Evolutionary conservation across 805 yeast genomes (phyloP).

Genomic region (Saturnispora ahearnii): DNA sequence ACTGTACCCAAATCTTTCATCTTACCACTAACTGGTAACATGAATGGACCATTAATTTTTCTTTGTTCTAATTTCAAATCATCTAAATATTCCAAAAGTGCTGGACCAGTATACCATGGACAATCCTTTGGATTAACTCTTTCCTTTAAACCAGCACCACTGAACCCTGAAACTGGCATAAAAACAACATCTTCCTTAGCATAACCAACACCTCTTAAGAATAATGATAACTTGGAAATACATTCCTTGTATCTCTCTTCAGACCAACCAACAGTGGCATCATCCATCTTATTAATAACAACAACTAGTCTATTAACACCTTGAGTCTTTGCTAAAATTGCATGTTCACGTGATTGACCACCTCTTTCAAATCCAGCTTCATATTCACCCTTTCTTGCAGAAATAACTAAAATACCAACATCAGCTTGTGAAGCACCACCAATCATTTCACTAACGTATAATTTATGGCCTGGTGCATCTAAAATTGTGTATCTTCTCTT

Average conservation of each 20-base stretch:
- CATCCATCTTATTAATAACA: conserved; percentile 98
- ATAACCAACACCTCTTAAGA: conserved; percentile 86
- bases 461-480: conserved; percentile 99
- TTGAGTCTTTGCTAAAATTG: conserved; percentile 93
- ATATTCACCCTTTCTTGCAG: conserved; percentile 98
- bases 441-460: conserved; percentile 98
- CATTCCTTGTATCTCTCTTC: conserved; percentile 95
- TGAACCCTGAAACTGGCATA: conserved; percentile 98
- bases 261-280: conserved; percentile 93
- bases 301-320: conserved; percentile 93
- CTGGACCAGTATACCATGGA: conserved; percentile 94
- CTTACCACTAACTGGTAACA: conserved; percentile 92
- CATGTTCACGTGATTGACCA: conserved; percentile 98
- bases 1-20: conserved; percentile 96
- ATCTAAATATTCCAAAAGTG: conserved; percentile 85
- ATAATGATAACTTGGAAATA: conserved; percentile 66
- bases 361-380: conserved; percentile 99
- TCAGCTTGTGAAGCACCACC: conserved; percentile 99
- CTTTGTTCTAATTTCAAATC: conserved; percentile 72
- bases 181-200: conserved; percentile 74
- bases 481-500: conserved; percentile 95
- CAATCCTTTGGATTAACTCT: conserved; percentile 61
- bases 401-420: conserved; percentile 92
- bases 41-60: conserved; percentile 88
- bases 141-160: conserved; percentile 94